Conservation (phyloP, 148 eudicot genomes). For the Simmondsia chinensis region DNA sequence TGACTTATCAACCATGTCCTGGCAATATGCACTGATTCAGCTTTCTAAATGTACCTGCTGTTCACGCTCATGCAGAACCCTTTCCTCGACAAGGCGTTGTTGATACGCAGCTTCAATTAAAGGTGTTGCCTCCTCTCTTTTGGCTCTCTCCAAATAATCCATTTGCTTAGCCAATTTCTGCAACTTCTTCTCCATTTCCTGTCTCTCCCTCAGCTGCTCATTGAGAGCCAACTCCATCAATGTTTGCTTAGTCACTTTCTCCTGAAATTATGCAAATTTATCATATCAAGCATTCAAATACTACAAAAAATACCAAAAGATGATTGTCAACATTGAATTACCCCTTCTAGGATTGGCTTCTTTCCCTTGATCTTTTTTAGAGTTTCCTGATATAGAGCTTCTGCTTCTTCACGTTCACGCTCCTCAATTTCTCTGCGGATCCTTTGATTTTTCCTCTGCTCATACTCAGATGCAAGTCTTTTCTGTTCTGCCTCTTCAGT, state of each 20-base stretch:
- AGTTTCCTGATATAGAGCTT: slow-evolving; percentile 56
- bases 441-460: slow-evolving; percentile 64
- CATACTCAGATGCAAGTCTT: slow-evolving; percentile 70
- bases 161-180: slow-evolving; percentile 68
- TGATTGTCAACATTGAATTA: slow-evolving; percentile 16
- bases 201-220: slow-evolving; percentile 73
- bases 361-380: slow-evolving; percentile 62
- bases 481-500: slow-evolving; percentile 79
- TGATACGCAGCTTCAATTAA: slow-evolving; percentile 77
- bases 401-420: slow-evolving; percentile 65
- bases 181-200: slow-evolving; percentile 78
- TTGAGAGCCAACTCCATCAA: slow-evolving; percentile 61
- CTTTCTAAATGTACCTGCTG: slow-evolving; percentile 47
- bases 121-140: slow-evolving; percentile 89
- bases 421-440: slow-evolving; percentile 68
- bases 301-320: not conserved
- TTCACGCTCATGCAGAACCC: slow-evolving; percentile 65
- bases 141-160: slow-evolving; percentile 92
- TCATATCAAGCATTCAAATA: not conserved
- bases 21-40: no score
- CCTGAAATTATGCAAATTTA: slow-evolving; percentile 26
- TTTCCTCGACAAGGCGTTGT: slow-evolving; percentile 56
- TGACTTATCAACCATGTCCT: no score
- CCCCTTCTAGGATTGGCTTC: slow-evolving; percentile 65
- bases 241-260: slow-evolving; percentile 57